phyloP scores from a whole-genome alignment of 208 protist species.

The Blastocrithidia nonstop region DNA sequence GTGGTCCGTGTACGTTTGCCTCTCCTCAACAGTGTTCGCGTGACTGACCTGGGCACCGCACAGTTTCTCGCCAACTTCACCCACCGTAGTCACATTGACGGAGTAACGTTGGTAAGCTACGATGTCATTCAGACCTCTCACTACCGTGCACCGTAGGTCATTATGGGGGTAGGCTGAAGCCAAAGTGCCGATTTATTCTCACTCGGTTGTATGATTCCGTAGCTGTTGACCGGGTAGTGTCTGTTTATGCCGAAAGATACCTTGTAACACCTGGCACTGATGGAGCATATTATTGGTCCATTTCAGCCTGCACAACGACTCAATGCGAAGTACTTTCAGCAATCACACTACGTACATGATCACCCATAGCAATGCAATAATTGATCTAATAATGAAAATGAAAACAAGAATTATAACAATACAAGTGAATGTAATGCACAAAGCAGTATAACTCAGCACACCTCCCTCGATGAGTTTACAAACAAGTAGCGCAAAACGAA shows the following conservation, averaged over 20 bases:
- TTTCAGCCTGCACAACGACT: no score
- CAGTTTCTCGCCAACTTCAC: conserved; percentile 31
- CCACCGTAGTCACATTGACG: conserved; percentile 16
- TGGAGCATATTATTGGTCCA: conserved; percentile 55
- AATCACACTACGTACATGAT: no score
- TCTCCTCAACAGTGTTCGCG: conserved; percentile 40
- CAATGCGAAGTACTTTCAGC: no score
- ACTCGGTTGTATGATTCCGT: conserved; percentile 68
- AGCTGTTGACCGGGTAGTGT: conserved; percentile 57
- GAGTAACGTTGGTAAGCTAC: conserved; percentile 33
- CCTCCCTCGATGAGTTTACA: no score
- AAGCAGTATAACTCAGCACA: no score
- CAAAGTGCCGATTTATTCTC: conserved; percentile 60
- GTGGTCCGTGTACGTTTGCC: conserved; percentile 28
- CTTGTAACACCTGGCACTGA: conserved; percentile 63
- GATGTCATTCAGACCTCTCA: conserved; percentile 63
- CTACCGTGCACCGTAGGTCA: conserved; percentile 65
- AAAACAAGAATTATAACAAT: no score
- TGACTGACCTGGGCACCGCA: conserved; percentile 57
- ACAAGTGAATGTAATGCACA: no score
- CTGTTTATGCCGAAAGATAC: conserved; percentile 61
- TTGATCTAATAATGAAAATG: no score
- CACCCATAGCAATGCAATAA: no score
- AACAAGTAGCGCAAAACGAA: no score
- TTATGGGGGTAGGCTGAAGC: conserved; percentile 59